Conservation (phyloP, 164 flowering plant species). For the Vitis rotundifolia region DNA sequence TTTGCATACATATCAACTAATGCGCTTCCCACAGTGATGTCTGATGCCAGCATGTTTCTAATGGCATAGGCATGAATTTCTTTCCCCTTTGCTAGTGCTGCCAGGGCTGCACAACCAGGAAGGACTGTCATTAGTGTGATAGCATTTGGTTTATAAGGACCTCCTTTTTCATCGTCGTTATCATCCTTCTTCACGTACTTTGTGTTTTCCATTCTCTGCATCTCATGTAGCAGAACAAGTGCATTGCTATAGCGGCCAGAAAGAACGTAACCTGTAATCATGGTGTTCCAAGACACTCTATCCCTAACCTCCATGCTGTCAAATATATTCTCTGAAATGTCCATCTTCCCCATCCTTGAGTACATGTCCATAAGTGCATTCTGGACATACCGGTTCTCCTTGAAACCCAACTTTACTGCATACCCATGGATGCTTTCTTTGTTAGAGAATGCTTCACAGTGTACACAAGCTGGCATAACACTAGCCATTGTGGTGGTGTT, state of each 20-base stretch:
- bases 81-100: conserved; percentile 75
- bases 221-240: conserved; percentile 47
- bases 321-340: conserved; percentile 52
- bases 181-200: conserved; percentile 7
- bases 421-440: conserved; percentile 72
- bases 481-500: conserved; percentile 76
- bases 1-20: conserved; percentile 82
- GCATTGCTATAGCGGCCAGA: conserved; percentile 56
- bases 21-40: conserved; percentile 75
- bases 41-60: conserved; percentile 47
- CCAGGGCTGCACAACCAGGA: conserved; percentile 75
- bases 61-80: conserved; percentile 80
- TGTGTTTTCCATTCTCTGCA: conserved; percentile 36
- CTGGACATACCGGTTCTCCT: conserved; percentile 53
- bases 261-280: conserved; percentile 70
- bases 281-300: conserved; percentile 80
- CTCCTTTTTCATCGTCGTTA: conserved; percentile 6
- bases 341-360: conserved; percentile 58
- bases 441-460: conserved; percentile 44
- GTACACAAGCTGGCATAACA: conserved; percentile 70
- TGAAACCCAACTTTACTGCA: conserved; percentile 62
- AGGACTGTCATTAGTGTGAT: conserved; percentile 80
- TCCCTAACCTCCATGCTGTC: conserved; percentile 55
- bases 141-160: conserved; percentile 54
- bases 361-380: conserved; percentile 90